Base-by-base conservation (phyloP, 192 early-diverging fungal species). In the Coemansia sp. region DNA sequence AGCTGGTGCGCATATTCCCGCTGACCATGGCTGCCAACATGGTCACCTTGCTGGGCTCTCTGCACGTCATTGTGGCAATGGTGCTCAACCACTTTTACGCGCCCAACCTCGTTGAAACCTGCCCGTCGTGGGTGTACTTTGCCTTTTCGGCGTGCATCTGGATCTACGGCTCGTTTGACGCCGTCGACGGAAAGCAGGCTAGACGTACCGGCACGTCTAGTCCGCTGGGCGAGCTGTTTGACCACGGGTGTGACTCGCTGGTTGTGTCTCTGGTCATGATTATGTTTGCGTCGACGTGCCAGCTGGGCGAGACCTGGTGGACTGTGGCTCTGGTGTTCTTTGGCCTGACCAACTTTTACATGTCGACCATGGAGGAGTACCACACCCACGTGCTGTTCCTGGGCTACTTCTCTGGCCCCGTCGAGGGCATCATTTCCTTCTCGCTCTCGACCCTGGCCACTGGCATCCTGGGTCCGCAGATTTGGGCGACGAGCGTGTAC, bases 171-270 rank as follows among this genome's bases (percentile, higher is more conserved):
- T 88, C 87, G 19, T 79, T 94, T 44, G 94, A 97, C 62, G 91
- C 91, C 23, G 90, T 97, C 65, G 94, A 97, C 56, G 94, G 94
- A 18, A 95, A 95, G 69, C 94, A 97, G 66, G 94, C 94, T 17
- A 79, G 94, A 39, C 78, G 91, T 39, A 95, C 93, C 17, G 87
- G 87, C 38, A 80, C 89, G 6, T 84, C 84, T 0, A 88, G 90
- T 17, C 94, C 94, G 17, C 58, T 97, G 47, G 94, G 94, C 20
- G 94, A 97, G 79, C 71, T 97, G 38, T 97, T 97, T 78, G 94
- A 97, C 72, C 94, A 97, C 48, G 87, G 92, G 61, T 92, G 83
- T 52, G 84, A 85, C 69, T 83, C 84, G 20, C 69, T 85, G 20
- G 84, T 84, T 48, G 83, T 83, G 17, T 70, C 76, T 25, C 77